Conservation (phyloP, 78 protist species). For the Salpingoeca rosetta region DNA sequence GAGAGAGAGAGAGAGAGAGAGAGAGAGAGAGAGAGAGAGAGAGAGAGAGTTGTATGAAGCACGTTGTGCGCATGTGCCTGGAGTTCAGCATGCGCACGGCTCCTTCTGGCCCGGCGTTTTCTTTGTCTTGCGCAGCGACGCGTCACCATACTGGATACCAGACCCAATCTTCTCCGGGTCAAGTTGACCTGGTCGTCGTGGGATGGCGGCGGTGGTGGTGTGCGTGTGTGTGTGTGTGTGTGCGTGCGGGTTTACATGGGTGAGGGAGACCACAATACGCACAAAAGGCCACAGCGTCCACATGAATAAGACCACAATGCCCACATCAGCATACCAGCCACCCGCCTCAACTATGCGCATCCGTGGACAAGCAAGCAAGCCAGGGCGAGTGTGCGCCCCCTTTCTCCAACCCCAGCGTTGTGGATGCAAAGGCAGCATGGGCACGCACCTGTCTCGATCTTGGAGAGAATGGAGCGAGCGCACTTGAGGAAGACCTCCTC, state of each 20-base stretch:
- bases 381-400: too few relatives aligned
- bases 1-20: neutral
- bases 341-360: too few relatives aligned
- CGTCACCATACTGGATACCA: constrained; percentile 9
- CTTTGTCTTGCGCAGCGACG: neutral
- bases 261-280: too few relatives aligned
- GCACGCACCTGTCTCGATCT: constrained; percentile 11
- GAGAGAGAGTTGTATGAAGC: neutral
- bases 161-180: constrained; percentile 12
- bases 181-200: neutral
- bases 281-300: too few relatives aligned
- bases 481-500: constrained; percentile 22
- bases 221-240: too few relatives aligned
- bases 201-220: too few relatives aligned
- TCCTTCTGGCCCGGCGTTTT: neutral
- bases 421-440: too few relatives aligned
- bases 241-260: too few relatives aligned
- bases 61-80: neutral
- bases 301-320: neutral
- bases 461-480: neutral
- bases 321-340: neutral
- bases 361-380: too few relatives aligned
- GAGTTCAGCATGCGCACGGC: neutral
- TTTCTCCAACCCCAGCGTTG: too few relatives aligned
- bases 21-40: neutral